Percentiles rank a stretch among this genome's conserved stretches.
Evolutionary conservation across 371 early-diverging fungal species (phyloP).

Genomic region (Chytridium lagenaria): DNA sequence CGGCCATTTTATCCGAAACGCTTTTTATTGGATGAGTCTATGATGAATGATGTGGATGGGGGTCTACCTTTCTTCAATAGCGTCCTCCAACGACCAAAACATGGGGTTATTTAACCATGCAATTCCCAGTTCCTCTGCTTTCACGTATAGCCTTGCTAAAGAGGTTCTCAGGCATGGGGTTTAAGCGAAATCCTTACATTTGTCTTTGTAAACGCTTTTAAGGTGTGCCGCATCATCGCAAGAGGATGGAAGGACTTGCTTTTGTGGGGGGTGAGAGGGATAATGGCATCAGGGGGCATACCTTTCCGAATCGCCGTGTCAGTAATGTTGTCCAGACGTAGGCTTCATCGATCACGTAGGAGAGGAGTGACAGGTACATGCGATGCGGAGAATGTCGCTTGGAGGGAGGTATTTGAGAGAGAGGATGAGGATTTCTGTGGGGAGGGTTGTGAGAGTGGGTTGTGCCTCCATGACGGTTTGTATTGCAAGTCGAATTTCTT

Average conservation of each 20-base stretch:
- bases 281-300: too few species aligned
- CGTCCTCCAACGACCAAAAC: not conserved
- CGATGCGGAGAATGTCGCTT: not conserved
- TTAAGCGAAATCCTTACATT: not conserved
- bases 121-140: not conserved
- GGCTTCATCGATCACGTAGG: not conserved
- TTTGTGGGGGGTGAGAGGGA: not conserved
- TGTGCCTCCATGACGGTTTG: too few species aligned
- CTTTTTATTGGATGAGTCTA: not conserved
- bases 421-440: not conserved
- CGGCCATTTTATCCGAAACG: not conserved
- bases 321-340: not conserved
- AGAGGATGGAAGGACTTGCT: not conserved
- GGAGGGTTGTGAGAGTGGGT: not conserved
- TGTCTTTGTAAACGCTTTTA: not conserved
- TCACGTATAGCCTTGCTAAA: not conserved
- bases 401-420: not conserved
- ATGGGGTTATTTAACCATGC: not conserved
- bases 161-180: not conserved
- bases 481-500: too few species aligned
- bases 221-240: not conserved
- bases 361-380: not conserved
- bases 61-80: not conserved
- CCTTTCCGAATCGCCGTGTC: slow-evolving; percentile 7
- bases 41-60: not conserved